Conservation (phyloP, 306 rosid genomes). For the Malus asiatica region DNA sequence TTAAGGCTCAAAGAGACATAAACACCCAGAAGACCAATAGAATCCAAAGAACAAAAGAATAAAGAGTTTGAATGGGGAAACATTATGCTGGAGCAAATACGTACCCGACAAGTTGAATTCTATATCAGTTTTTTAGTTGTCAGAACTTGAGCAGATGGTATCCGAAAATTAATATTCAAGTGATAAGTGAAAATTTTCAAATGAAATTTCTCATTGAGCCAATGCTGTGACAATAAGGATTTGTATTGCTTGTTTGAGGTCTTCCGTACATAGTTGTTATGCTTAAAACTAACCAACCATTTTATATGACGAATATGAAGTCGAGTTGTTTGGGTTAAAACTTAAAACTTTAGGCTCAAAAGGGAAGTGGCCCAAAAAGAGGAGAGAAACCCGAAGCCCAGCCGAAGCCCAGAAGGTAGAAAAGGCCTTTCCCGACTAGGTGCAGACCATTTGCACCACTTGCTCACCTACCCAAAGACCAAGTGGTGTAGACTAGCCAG, state of each 20-base stretch:
- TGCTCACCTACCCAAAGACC: too few species aligned
- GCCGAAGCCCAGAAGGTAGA: too few species aligned
- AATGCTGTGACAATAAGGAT: background rate
- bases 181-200: background rate
- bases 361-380: too few species aligned
- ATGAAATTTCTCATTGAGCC: too few species aligned
- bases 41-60: background rate
- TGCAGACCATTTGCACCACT: too few species aligned
- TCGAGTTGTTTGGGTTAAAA: too few species aligned
- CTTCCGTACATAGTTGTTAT: background rate
- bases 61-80: background rate
- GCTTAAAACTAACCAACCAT: background rate
- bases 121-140: background rate
- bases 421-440: too few species aligned
- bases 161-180: background rate
- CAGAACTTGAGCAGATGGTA: background rate
- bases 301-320: background rate
- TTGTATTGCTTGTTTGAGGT: background rate
- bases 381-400: too few species aligned
- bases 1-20: background rate
- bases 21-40: background rate
- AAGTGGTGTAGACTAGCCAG: too few species aligned
- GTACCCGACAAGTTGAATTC: background rate
- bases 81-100: background rate
- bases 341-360: too few species aligned